Percentiles rank a stretch among this genome's conserved stretches.
Conservation (phyloP, 1,284 basidiomycete species). For the Fomitopsis betulina region DNA sequence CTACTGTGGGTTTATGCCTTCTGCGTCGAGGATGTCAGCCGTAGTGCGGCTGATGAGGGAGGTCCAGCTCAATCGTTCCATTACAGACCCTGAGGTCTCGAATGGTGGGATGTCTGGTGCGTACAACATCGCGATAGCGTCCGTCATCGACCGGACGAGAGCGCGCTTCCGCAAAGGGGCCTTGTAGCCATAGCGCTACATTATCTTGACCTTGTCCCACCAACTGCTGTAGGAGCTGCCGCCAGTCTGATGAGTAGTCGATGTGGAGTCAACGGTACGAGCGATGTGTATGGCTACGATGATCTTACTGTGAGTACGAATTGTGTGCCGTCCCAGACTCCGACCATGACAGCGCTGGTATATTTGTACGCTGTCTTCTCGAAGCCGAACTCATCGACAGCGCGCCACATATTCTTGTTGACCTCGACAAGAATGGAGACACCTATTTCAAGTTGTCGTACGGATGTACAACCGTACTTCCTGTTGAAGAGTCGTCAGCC, state of each 20-base stretch:
- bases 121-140: conserved; percentile 59
- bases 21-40: conserved; percentile 52
- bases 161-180: conserved; percentile 57
- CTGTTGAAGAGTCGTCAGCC: conserved; percentile 33
- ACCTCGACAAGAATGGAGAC: conserved; percentile 84
- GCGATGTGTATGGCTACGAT: background rate
- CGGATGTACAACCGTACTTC: conserved; percentile 75
- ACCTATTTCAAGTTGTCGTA: conserved; percentile 83
- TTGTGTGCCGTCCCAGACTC: conserved; percentile 82
- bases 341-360: conserved; percentile 48
- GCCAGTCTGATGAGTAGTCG: conserved; percentile 26
- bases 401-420: conserved; percentile 83
- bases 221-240: conserved; percentile 40
- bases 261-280: background rate
- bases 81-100: conserved; percentile 55
- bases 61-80: conserved; percentile 48
- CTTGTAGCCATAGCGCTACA: conserved; percentile 80
- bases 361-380: conserved; percentile 46
- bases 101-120: conserved; percentile 52
- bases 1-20: conserved; percentile 58
- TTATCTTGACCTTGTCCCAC: conserved; percentile 68
- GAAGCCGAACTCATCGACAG: conserved; percentile 77
- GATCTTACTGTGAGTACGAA: conserved; percentile 58
- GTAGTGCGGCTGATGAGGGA: conserved; percentile 50
- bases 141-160: conserved; percentile 52